phyloP scores from a whole-genome alignment of 2,329 filamentous ascomycete genomes.

The Xylaria polymorpha region DNA sequence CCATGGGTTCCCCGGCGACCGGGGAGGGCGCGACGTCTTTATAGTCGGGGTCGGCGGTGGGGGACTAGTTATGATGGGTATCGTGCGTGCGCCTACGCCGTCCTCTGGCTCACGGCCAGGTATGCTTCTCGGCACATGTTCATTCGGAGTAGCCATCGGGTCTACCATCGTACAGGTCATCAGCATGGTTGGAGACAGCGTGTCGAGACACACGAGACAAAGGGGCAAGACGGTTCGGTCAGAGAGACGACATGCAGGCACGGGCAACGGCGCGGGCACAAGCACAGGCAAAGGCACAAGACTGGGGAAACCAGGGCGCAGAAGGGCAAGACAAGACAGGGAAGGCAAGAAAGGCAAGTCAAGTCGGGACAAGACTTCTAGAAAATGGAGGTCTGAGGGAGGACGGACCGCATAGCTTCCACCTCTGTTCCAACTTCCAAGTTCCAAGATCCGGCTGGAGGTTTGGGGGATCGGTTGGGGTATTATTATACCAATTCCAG shows the following conservation, averaged over 20 bases:
- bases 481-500: constrained; percentile 35
- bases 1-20: constrained; percentile 69
- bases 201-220: constrained; percentile 42
- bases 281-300: constrained; percentile 4
- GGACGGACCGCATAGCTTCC: constrained; percentile 40
- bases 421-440: constrained; percentile 25
- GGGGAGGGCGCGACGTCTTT: constrained; percentile 68
- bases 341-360: not conserved
- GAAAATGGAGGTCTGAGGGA: constrained; percentile 20
- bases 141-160: constrained; percentile 66
- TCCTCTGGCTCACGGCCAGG: constrained; percentile 57
- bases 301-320: not conserved
- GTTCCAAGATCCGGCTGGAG: constrained; percentile 13
- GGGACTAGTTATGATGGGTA: constrained; percentile 60
- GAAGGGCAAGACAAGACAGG: constrained; percentile 12
- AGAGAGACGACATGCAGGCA: constrained; percentile 16
- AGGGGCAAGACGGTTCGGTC: constrained; percentile 35
- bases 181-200: constrained; percentile 41
- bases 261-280: constrained; percentile 10
- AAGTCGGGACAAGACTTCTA: constrained; percentile 24
- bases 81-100: constrained; percentile 63
- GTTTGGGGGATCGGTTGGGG: constrained; percentile 29
- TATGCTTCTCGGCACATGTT: constrained; percentile 60
- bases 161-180: constrained; percentile 50
- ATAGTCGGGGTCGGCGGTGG: constrained; percentile 62